These are phyloP conservation scores for Sarocladium strictum DNA, from an alignment of 2,329 filamentous ascomycete genomes.

Conservation along the genomic window DNA sequence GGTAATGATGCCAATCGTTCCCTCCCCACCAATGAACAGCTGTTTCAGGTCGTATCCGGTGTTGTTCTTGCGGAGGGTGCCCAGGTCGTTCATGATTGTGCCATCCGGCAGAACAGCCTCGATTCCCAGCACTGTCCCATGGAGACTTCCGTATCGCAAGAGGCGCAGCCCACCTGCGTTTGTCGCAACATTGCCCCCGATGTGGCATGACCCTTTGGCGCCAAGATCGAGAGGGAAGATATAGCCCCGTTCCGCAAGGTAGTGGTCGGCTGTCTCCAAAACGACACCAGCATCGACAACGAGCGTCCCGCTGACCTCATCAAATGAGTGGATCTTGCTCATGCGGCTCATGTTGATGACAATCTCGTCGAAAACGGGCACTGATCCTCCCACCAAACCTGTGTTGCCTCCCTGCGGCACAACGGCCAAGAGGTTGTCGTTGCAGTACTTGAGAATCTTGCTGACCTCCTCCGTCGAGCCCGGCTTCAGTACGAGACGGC, in stretches of 20 bases:
- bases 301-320: slow-evolving; percentile 84
- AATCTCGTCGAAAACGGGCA: slow-evolving; percentile 98
- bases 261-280: slow-evolving; percentile 81
- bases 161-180: slow-evolving; percentile 90
- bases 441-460: slow-evolving; percentile 89
- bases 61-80: slow-evolving; percentile 92
- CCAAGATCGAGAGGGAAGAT: slow-evolving; percentile 97
- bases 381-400: slow-evolving; percentile 87
- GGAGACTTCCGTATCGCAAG: slow-evolving; percentile 86
- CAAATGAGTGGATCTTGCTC: slow-evolving; percentile 87
- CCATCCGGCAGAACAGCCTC: slow-evolving; percentile 93
- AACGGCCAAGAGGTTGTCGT: slow-evolving; percentile 83
- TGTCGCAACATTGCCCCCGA: slow-evolving; percentile 92
- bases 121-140: slow-evolving; percentile 86
- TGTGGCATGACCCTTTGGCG: slow-evolving; percentile 93
- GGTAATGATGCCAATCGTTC: slow-evolving; percentile 91
- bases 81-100: slow-evolving; percentile 84
- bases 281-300: slow-evolving; percentile 90
- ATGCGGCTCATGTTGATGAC: slow-evolving; percentile 86
- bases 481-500: slow-evolving; percentile 81
- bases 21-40: slow-evolving; percentile 91
- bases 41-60: slow-evolving; percentile 97
- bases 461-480: slow-evolving; percentile 81
- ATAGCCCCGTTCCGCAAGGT: slow-evolving; percentile 73
- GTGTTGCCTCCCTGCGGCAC: slow-evolving; percentile 98